phyloP scores from a whole-genome alignment of 2,329 filamentous ascomycete genomes.

The Stachybotrys echinatus region DNA sequence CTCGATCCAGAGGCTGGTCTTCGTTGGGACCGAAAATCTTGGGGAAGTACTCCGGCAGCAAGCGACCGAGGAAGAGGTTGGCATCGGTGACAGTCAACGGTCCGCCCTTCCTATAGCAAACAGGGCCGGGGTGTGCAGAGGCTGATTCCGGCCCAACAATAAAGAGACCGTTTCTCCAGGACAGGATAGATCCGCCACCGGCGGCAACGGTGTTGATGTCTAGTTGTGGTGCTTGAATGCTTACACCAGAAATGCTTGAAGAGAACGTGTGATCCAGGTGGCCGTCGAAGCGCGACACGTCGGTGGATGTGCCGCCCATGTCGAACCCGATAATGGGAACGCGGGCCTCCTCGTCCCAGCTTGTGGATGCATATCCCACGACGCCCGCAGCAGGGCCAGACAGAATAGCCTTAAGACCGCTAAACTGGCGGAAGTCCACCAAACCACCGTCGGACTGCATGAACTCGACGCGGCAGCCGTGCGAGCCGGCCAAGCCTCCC shows the following conservation, averaged over 20 bases:
- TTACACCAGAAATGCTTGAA: constrained; percentile 71
- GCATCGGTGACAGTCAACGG: constrained; percentile 69
- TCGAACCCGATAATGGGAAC: constrained; percentile 73
- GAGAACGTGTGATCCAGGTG: constrained; percentile 52
- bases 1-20: constrained; percentile 44
- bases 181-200: constrained; percentile 65
- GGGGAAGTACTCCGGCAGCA: constrained; percentile 60
- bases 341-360: constrained; percentile 61
- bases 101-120: constrained; percentile 66
- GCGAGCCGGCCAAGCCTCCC: constrained; percentile 2
- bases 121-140: constrained; percentile 64
- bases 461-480: neutral
- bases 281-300: constrained; percentile 62
- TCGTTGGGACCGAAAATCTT: constrained; percentile 68
- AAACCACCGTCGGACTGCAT: constrained; percentile 21
- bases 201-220: constrained; percentile 80
- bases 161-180: constrained; percentile 68
- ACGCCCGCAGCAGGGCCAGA: constrained; percentile 75
- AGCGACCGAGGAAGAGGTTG: constrained; percentile 61
- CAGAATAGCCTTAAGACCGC: constrained; percentile 65
- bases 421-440: constrained; percentile 56
- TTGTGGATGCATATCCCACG: constrained; percentile 69
- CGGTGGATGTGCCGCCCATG: constrained; percentile 66
- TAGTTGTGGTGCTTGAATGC: constrained; percentile 72
- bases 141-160: constrained; percentile 69